Conservation (phyloP, 2,329 filamentous ascomycete genomes). For the Penicillium occitanis region DNA sequence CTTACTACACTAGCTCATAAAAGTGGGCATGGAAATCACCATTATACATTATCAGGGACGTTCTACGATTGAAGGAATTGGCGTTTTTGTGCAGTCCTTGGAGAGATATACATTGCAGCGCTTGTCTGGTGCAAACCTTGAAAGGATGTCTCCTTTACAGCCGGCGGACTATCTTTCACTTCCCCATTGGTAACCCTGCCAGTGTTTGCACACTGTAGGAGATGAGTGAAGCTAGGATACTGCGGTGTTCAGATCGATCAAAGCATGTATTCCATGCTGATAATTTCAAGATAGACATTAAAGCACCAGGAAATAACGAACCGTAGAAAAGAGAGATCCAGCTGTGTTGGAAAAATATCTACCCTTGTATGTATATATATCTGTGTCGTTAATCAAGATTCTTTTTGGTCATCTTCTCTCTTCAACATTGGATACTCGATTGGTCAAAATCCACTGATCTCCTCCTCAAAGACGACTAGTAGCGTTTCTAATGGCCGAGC, state of each 20-base stretch:
- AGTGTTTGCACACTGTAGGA: neutral
- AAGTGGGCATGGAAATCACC: neutral
- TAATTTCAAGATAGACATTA: slow-evolving; percentile 12
- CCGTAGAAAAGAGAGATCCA: slow-evolving; percentile 6
- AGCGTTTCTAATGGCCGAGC: too few species aligned
- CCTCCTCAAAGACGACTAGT: too few species aligned
- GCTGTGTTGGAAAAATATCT: slow-evolving; percentile 6
- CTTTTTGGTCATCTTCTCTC: too few species aligned
- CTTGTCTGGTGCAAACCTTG: neutral
- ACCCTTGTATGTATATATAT: slow-evolving; percentile 13
- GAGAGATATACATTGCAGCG: neutral
- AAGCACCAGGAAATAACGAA: slow-evolving; percentile 17
- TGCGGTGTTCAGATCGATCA: neutral
- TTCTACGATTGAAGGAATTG: neutral
- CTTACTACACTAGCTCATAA: neutral
- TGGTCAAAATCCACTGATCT: too few species aligned
- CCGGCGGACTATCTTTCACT: too few species aligned
- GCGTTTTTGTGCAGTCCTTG: neutral
- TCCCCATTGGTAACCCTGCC: too few species aligned
- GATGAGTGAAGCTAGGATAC: slow-evolving; percentile 7
- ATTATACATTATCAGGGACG: neutral
- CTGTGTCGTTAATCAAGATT: slow-evolving; percentile 8
- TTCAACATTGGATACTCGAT: too few species aligned
- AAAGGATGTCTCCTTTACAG: too few species aligned
- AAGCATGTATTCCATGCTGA: slow-evolving; percentile 6